Conservation (phyloP, 202 grass and related monocot genomes). For the Setaria italica region DNA sequence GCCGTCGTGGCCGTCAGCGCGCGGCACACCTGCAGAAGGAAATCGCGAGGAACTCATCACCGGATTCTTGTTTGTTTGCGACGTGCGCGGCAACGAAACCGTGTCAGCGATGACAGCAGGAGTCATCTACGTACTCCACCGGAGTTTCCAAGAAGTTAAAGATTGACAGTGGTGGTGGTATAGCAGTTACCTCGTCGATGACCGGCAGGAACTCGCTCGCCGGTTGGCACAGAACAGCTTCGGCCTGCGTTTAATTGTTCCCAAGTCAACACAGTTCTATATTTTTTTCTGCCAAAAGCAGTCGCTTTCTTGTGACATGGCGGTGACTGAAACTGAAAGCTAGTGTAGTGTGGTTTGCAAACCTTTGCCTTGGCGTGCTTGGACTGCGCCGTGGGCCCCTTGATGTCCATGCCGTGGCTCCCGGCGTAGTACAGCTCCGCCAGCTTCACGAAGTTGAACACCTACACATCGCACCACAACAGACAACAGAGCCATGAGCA, state of each 20-base stretch:
- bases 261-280: neutral
- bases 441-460: conserved; percentile 62
- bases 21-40: conserved; percentile 48
- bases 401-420: conserved; percentile 98
- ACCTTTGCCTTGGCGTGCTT: conserved; percentile 61
- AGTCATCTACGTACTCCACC: neutral
- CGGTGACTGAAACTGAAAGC: neutral
- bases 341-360: neutral
- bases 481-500: neutral
- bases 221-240: conserved; percentile 57
- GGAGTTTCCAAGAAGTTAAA: neutral
- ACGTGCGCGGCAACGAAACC: neutral
- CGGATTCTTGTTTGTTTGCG: neutral
- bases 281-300: neutral
- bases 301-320: neutral
- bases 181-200: conserved; percentile 53
- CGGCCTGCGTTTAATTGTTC: conserved; percentile 36
- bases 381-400: conserved; percentile 50
- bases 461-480: conserved; percentile 32
- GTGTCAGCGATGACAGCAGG: neutral
- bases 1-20: conserved; percentile 45
- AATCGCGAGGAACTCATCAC: neutral
- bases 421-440: conserved; percentile 89
- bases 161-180: neutral
- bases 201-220: conserved; percentile 62